These are phyloP conservation scores for Mycena galericulata DNA, from an alignment of 768 basidiomycete genomes.

Conservation along the genomic window DNA sequence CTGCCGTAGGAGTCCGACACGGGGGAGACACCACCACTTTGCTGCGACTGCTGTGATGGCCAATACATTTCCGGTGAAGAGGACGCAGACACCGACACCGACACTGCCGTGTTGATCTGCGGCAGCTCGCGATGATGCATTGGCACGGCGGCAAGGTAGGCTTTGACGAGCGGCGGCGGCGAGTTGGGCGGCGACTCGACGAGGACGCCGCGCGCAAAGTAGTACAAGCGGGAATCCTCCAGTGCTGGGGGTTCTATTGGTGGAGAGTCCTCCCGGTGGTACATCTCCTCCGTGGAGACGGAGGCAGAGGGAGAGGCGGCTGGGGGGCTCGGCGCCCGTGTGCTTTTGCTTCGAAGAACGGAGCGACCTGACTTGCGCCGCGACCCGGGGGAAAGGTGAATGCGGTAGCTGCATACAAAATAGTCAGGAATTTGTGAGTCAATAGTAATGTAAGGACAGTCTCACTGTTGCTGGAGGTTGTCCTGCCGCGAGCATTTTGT, in stretches of 20 bases:
- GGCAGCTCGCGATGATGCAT: too few species aligned
- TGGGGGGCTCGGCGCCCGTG: slow-evolving; percentile 1
- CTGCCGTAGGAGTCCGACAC: neutral
- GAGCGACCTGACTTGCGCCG: slow-evolving; percentile 22
- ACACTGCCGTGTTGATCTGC: too few species aligned
- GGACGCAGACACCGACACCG: too few species aligned
- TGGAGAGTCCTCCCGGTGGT: neutral
- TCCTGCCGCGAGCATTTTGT: too few species aligned
- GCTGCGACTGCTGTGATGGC: neutral
- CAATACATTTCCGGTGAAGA: neutral
- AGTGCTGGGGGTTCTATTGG: slow-evolving; percentile 19
- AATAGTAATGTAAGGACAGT: neutral
- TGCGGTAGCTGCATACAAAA: slow-evolving; percentile 24
- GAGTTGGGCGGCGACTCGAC: too few species aligned
- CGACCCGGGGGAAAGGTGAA: slow-evolving; percentile 27
- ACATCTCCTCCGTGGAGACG: neutral
- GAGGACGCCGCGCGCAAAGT: neutral
- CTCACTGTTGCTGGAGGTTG: slow-evolving; percentile 76
- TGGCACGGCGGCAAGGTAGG: too few species aligned
- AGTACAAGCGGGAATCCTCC: slow-evolving; percentile 25
- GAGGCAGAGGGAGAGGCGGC: neutral
- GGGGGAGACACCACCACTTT: too few species aligned
- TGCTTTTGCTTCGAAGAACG: slow-evolving; percentile 12
- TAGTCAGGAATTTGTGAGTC: too few species aligned
- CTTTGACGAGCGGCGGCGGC: too few species aligned